These are phyloP conservation scores for Nitzschia sp. DNA, from an alignment of 108 stramenopile genomes.

Conservation along the genomic window DNA sequence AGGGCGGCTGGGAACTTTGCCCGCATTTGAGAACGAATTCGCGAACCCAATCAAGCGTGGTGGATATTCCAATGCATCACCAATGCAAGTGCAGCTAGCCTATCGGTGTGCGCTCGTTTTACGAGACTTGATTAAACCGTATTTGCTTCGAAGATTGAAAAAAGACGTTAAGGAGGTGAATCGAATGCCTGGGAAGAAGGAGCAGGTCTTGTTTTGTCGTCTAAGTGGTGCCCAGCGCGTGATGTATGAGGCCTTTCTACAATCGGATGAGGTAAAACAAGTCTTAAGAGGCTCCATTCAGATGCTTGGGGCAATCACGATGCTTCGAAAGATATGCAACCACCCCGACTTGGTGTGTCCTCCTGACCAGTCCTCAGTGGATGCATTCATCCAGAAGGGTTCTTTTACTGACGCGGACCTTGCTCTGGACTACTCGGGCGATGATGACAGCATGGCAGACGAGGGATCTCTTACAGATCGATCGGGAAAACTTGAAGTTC, in stretches of 20 bases:
- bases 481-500: slow-evolving; percentile 93
- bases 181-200: slow-evolving; percentile 90
- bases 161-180: slow-evolving; percentile 80
- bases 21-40: slow-evolving; percentile 95
- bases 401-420: slow-evolving; percentile 18
- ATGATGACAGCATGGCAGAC: slow-evolving; percentile 46
- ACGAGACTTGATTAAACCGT: slow-evolving; percentile 91
- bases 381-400: slow-evolving; percentile 40
- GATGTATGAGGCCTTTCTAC: slow-evolving; percentile 69
- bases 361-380: slow-evolving; percentile 40
- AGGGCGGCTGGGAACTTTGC: slow-evolving; percentile 93
- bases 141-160: slow-evolving; percentile 88
- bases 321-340: slow-evolving; percentile 95
- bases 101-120: slow-evolving; percentile 91
- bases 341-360: slow-evolving; percentile 90
- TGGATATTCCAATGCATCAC: slow-evolving; percentile 92
- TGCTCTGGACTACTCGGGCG: slow-evolving; percentile 38
- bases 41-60: slow-evolving; percentile 90
- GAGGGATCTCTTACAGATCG: slow-evolving; percentile 59
- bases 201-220: slow-evolving; percentile 94
- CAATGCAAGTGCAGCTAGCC: slow-evolving; percentile 86
- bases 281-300: slow-evolving; percentile 61
- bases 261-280: slow-evolving; percentile 64
- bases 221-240: slow-evolving; percentile 75
- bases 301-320: slow-evolving; percentile 84